Conservation (phyloP, 495 filamentous ascomycete genomes). For the Filosporella fistucella region DNA sequence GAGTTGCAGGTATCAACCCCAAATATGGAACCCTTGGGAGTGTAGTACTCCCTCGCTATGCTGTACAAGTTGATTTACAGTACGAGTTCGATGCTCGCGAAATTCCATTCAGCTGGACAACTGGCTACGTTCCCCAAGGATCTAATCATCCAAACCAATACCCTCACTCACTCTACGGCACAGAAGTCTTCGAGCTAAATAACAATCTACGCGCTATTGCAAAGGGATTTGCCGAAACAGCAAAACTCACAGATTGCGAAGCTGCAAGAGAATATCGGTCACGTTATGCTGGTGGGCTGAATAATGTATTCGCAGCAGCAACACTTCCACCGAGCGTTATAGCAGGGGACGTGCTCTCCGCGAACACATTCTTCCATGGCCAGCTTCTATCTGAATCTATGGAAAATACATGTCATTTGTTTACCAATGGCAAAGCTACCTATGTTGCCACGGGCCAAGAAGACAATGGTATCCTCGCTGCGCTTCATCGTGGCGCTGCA, state of each 20-base stretch:
- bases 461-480: constrained; percentile 65
- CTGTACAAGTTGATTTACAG: constrained; percentile 66
- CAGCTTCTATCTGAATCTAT: constrained; percentile 53
- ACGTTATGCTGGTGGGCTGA: constrained; percentile 49
- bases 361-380: constrained; percentile 63
- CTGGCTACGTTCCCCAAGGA: constrained; percentile 62
- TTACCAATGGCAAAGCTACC: constrained; percentile 60
- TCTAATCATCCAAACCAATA: constrained; percentile 46
- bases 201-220: constrained; percentile 50
- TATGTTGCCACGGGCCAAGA: constrained; percentile 70
- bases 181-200: constrained; percentile 72
- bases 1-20: constrained; percentile 68
- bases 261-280: constrained; percentile 55
- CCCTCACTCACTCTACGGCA: constrained; percentile 61
- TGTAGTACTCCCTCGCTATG: constrained; percentile 61
- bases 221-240: constrained; percentile 47
- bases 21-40: constrained; percentile 54
- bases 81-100: constrained; percentile 69
- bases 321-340: constrained; percentile 46
- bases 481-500: constrained; percentile 50
- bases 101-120: constrained; percentile 56
- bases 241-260: constrained; percentile 36
- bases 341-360: constrained; percentile 55
- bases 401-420: constrained; percentile 52
- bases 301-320: constrained; percentile 37